A percentile compares a stretch with the other conserved stretches of the same genome.
These are phyloP conservation scores for Cyberlindnera maclurae DNA, from an alignment of 805 yeast genomes.

Conservation along the genomic window DNA sequence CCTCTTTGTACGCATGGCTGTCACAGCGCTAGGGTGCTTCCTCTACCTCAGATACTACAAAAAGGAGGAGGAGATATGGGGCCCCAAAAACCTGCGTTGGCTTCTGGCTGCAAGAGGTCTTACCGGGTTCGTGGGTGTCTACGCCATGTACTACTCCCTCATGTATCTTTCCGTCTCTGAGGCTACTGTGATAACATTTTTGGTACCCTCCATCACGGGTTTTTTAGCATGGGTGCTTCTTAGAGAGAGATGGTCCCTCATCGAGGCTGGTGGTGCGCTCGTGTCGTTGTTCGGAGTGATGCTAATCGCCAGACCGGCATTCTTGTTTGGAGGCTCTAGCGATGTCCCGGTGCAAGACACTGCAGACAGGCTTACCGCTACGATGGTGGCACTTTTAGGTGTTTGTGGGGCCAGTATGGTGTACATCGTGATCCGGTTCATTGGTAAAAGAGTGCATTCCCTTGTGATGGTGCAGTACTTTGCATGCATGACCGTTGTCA, in stretches of 20 bases:
- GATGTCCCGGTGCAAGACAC: conserved; percentile 36
- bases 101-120: conserved; percentile 56
- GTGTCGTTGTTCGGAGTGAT: conserved; percentile 70
- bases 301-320: conserved; percentile 74
- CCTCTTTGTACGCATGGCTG: conserved; percentile 65
- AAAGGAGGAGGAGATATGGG: conserved; percentile 60
- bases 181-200: conserved; percentile 71
- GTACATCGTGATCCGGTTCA: conserved; percentile 61
- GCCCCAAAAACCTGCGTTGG: conserved; percentile 51
- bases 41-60: conserved; percentile 44
- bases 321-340: conserved; percentile 44
- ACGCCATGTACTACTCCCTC: conserved; percentile 68
- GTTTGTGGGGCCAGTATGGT: conserved; percentile 65
- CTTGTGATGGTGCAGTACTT: conserved; percentile 72
- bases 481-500: conserved; percentile 51
- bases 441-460: conserved; percentile 77
- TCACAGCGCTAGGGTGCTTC: conserved; percentile 57
- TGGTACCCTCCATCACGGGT: conserved; percentile 73
- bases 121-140: conserved; percentile 75
- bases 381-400: conserved; percentile 56
- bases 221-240: conserved; percentile 62
- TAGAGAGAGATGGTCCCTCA: conserved; percentile 54
- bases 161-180: conserved; percentile 72
- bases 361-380: conserved; percentile 51
- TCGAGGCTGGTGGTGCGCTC: conserved; percentile 65